Conservation (phyloP, 257 asterid genomes). For the Scutellaria baicalensis region DNA sequence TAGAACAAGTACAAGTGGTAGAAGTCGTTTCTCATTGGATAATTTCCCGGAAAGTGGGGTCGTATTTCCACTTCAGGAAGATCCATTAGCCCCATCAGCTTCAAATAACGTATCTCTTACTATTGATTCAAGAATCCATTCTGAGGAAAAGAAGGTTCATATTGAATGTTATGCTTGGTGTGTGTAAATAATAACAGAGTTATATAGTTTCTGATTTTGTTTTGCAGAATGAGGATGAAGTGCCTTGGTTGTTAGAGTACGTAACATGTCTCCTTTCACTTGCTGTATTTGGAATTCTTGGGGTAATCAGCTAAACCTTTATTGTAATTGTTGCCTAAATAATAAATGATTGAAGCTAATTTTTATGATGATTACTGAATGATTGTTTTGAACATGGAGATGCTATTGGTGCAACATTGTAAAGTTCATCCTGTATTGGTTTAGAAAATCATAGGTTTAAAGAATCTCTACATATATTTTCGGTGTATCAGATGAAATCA, state of each 20-base stretch:
- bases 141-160: constrained; percentile 21
- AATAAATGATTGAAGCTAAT: neutral
- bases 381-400: neutral
- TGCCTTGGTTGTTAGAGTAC: constrained; percentile 45
- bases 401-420: neutral
- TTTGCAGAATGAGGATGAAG: constrained; percentile 40
- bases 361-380: neutral
- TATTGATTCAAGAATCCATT: constrained; percentile 25
- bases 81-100: constrained; percentile 12
- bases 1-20: constrained; percentile 43
- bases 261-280: constrained; percentile 48
- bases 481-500: neutral
- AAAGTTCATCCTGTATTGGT: too few species aligned
- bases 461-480: neutral
- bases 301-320: constrained; percentile 33
- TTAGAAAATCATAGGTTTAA: neutral
- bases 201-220: neutral
- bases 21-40: constrained; percentile 38
- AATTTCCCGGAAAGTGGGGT: constrained; percentile 27
- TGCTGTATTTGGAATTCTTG: constrained; percentile 65
- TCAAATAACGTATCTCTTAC: constrained; percentile 11
- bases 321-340: neutral
- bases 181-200: neutral
- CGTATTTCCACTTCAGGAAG: constrained; percentile 43
- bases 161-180: neutral